Percentiles rank a stretch among this genome's conserved stretches.
Evolutionary conservation across 202 grass and related monocot genomes (phyloP).

Genomic region (Bolboschoenoplectus hybrid): DNA sequence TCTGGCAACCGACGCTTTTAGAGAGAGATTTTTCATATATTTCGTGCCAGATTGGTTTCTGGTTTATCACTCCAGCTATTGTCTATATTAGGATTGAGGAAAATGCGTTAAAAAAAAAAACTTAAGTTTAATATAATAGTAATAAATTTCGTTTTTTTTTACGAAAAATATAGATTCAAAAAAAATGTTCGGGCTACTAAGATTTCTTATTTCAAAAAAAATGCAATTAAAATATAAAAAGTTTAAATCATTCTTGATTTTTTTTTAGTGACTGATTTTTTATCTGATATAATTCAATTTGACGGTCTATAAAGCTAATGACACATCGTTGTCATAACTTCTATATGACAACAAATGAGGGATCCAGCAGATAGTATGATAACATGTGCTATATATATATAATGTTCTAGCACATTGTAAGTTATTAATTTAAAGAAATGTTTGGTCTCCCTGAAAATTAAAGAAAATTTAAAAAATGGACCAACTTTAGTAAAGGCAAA

Average conservation of each 20-base stretch:
- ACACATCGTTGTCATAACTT: background rate
- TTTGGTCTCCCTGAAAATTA: background rate
- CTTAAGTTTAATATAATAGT: too few relatives aligned
- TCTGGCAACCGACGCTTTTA: background rate
- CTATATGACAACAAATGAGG: background rate
- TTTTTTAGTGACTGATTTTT: too few relatives aligned
- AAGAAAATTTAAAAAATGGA: background rate
- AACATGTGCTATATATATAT: background rate
- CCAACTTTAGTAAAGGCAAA: background rate
- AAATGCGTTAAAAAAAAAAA: too few relatives aligned
- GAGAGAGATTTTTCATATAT: background rate
- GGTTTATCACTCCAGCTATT: background rate
- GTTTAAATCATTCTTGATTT: too few relatives aligned
- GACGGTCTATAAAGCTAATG: background rate
- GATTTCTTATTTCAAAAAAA: too few relatives aligned
- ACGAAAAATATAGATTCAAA: too few relatives aligned
- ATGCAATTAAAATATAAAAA: too few relatives aligned
- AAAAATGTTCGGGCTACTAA: too few relatives aligned
- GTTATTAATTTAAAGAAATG: background rate
- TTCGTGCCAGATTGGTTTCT: slow-evolving; percentile 3
- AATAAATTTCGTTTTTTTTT: too few relatives aligned
- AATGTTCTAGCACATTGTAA: background rate
- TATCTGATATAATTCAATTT: too few relatives aligned
- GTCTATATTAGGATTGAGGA: background rate
- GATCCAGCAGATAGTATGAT: background rate